Base-by-base conservation (phyloP, 2,329 filamentous ascomycete genomes). In the Fusarium tricinctum region DNA sequence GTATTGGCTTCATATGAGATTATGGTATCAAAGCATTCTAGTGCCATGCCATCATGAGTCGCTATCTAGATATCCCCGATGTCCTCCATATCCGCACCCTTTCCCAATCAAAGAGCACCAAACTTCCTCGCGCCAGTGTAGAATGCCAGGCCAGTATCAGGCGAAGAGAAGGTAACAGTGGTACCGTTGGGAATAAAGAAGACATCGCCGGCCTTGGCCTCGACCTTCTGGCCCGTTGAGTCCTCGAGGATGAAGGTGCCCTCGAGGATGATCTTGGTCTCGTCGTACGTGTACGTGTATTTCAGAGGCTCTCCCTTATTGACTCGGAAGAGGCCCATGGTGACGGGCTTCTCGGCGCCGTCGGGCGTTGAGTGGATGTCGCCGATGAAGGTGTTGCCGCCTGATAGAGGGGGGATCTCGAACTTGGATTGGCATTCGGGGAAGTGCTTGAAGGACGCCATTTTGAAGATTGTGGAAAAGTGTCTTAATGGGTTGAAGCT, bases 261-360 rank as follows among this genome's bases (percentile, higher is more conserved):
- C 71, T 91, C 89, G 12, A 92, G 78, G 67, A 92, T 89, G 74
- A 92, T 90, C 81, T 92, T 92, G 86, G 91, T 90, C 81, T 92
- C 90, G 73, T 92, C 86, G 78, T 91, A 92, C 40, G 83, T 88
- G 78, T 92, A 92, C 32, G 84, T 87, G 80, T 92, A 92, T 10
- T 88, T 87, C 19, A 92, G 83, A 3, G 88, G 87, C 5, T 88
- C 88, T 71, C 89, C 89, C 69, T 90, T 89, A 72, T 91, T 88
- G 13, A 92, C 82, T 14, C 89, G 84, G 81, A 91, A 92, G 75
- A 92, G 86, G 22, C 90, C 90, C 9, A 82, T 81, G 0, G 86
- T 86, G 62, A 91, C 85, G 60, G 89, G 89, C 72, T 85, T 86
- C 13, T 86, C 83, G 15, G 85, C 77, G 75, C 87, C 83, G 58